Evolutionary conservation across 140 eudicot species (phyloP), one percentile per base, ranked within the genome.

Genomic region (Bidens hawaiensis): DNA sequence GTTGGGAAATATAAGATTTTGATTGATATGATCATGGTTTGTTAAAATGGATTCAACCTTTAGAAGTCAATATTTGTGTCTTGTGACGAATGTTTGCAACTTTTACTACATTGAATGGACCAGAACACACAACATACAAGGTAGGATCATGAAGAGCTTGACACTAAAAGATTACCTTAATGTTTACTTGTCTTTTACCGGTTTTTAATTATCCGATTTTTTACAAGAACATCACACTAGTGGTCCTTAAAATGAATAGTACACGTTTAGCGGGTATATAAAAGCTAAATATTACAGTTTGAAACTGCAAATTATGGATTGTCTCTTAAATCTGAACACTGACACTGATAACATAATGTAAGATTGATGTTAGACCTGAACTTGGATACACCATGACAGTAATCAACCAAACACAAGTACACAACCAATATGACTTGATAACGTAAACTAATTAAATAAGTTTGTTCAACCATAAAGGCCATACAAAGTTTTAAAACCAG

Each of bases 371-470:
- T 36, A n/a, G 43, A 36, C 15, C 43, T 10, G 13, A 36, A 36
- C 43, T 36, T 0, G 13, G 42, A 34, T 34, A 34, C 42, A 8
- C 12, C 11, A 9, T 34, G 42, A 69, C 34, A 38, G 6, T 24
- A n/a, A 36, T 36, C n/a, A 43, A 19, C 50, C 12, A 4, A 8
- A 48, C 62, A 55, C 4, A 23, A 55, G 13, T 0, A 54, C 21
- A 26, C n/a, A 27, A 68, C 67, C 74, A 30, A 8, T 17, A 30
- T 41, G 23, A 13, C 24, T 68, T 55, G 47, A 68, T 50, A 31
- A 28, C 11, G 52, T n/a, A 22, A 51, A 51, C 30, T 13, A 38
- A 53, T 53, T 57, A 40, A 23, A 51, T 25, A 8, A 13, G 43
- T 42, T 66, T 40, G 55, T 51, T 34, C 51, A 53, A 52, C 48